phyloP scores from a whole-genome alignment of 2,329 filamentous ascomycete genomes.

The Verticillium nubilum region DNA sequence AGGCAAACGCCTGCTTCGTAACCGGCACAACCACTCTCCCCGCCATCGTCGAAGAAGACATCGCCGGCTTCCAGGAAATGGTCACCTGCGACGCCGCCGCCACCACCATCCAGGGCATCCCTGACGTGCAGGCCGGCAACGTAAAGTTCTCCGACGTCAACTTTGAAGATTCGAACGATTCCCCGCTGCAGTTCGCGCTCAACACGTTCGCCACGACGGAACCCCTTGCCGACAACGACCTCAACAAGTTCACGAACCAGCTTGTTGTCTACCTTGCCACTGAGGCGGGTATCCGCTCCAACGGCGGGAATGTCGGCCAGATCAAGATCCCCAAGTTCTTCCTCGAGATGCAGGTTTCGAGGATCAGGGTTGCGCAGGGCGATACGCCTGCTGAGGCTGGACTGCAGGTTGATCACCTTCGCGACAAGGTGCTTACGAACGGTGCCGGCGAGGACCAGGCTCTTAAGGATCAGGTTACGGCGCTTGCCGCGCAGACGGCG shows the following conservation, averaged over 20 bases:
- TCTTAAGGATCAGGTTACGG: slow-evolving; percentile 47
- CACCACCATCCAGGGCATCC: slow-evolving; percentile 47
- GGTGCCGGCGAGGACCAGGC: slow-evolving; percentile 40
- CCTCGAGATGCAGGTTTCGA: slow-evolving; percentile 50
- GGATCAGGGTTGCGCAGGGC: slow-evolving; percentile 55
- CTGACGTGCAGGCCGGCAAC: slow-evolving; percentile 48
- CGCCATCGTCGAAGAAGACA: slow-evolving; percentile 38
- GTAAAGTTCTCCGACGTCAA: slow-evolving; percentile 37
- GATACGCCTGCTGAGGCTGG: slow-evolving; percentile 44
- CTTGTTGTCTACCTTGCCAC: slow-evolving; percentile 54
- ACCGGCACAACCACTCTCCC: slow-evolving; percentile 45
- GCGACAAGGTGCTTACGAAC: slow-evolving; percentile 53
- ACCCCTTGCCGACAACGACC: slow-evolving; percentile 41
- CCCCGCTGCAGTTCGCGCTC: slow-evolving; percentile 50
- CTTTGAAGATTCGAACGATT: slow-evolving; percentile 22
- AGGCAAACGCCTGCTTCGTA: slow-evolving; percentile 44
- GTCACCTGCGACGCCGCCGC: slow-evolving; percentile 43
- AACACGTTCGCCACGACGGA: slow-evolving; percentile 44
- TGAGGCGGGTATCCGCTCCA: slow-evolving; percentile 51
- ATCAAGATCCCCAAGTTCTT: slow-evolving; percentile 63
- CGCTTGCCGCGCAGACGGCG: slow-evolving; percentile 16
- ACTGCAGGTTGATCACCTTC: slow-evolving; percentile 49
- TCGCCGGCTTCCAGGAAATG: slow-evolving; percentile 30
- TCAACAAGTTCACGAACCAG: slow-evolving; percentile 45
- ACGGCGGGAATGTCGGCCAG: slow-evolving; percentile 40